phyloP scores from a whole-genome alignment of 2,329 filamentous ascomycete species.

The Malbranchea zuffiana region DNA sequence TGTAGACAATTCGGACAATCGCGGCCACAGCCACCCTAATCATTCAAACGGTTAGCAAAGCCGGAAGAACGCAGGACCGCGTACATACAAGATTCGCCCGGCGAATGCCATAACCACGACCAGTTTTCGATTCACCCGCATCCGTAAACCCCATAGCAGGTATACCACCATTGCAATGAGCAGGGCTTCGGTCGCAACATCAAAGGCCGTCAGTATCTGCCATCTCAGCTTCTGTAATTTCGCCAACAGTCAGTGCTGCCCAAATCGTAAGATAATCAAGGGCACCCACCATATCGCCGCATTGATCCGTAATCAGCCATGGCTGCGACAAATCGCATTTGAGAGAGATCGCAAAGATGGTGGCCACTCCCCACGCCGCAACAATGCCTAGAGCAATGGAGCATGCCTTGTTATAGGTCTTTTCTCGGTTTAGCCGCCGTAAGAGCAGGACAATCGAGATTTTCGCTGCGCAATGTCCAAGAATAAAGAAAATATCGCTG shows the following conservation, averaged over 20 bases:
- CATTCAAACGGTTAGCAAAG: slow-evolving; percentile 3
- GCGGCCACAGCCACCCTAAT: slow-evolving; percentile 25
- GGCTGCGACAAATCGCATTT: slow-evolving; percentile 13
- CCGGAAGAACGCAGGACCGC: neutral
- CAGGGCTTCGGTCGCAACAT: slow-evolving; percentile 27
- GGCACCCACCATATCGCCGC: slow-evolving; percentile 8
- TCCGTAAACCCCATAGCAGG: slow-evolving; percentile 30
- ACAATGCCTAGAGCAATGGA: slow-evolving; percentile 13
- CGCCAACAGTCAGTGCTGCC: neutral
- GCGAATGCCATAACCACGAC: slow-evolving; percentile 30
- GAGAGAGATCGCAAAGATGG: slow-evolving; percentile 15
- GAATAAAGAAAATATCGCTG: slow-evolving; percentile 18
- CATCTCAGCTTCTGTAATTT: slow-evolving; percentile 19
- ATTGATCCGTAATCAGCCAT: slow-evolving; percentile 8
- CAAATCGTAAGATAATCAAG: neutral
- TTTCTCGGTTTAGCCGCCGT: slow-evolving; percentile 18
- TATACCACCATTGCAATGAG: slow-evolving; percentile 24
- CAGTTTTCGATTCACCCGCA: slow-evolving; percentile 24
- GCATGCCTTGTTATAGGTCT: slow-evolving; percentile 12
- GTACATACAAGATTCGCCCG: slow-evolving; percentile 26
- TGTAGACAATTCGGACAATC: slow-evolving; percentile 27
- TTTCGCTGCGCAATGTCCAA: slow-evolving; percentile 21
- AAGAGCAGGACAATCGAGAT: slow-evolving; percentile 22
- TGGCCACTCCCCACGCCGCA: slow-evolving; percentile 16
- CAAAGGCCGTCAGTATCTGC: slow-evolving; percentile 31